A percentile compares a stretch with the other conserved stretches of the same genome.
These are phyloP conservation scores for Tuber brumale DNA, from an alignment of 495 filamentous ascomycete species.

Conservation along the genomic window DNA sequence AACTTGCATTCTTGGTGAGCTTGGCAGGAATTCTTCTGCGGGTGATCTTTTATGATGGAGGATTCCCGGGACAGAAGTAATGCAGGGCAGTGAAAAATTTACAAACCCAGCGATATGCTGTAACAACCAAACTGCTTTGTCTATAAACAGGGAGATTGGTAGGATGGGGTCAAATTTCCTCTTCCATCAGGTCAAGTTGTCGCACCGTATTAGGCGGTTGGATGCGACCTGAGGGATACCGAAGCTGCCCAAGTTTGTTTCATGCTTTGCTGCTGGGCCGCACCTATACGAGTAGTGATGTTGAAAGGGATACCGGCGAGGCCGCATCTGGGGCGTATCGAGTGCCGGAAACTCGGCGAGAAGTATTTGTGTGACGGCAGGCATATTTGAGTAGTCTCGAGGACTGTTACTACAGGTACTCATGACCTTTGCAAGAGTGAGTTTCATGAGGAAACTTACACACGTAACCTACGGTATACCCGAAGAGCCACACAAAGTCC, in stretches of 20 bases:
- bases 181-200: neutral
- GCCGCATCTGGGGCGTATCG: neutral
- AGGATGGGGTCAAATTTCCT: neutral
- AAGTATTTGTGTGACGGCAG: neutral
- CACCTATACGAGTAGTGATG: neutral
- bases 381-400: neutral
- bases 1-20: neutral
- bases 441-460: neutral
- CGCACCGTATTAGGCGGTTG: neutral
- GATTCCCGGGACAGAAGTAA: neutral
- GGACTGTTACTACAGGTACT: neutral
- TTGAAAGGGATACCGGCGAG: neutral
- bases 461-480: neutral
- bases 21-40: neutral
- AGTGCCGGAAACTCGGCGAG: neutral
- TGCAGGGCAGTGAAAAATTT: neutral
- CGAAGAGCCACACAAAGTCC: neutral
- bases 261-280: neutral
- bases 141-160: neutral
- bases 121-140: neutral
- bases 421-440: neutral
- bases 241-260: neutral
- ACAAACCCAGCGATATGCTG: neutral
- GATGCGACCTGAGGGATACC: neutral
- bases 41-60: neutral